Evolutionary conservation across 306 rosid genomes (phyloP), one percentile per base, ranked within the genome.

Genomic region (Pueraria montana): DNA sequence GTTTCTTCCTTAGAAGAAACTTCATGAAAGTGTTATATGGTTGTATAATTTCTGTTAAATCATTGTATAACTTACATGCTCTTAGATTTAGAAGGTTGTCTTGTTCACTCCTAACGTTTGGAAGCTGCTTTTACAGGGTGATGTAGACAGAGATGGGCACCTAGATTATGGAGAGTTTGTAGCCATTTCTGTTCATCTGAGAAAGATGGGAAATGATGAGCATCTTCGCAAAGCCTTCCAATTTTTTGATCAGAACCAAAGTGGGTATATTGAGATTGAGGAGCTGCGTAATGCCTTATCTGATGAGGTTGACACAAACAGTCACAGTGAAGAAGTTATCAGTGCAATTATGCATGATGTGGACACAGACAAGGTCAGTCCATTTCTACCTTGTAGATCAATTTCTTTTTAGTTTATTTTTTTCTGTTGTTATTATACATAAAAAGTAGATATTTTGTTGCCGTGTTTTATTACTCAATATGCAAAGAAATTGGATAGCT

Each of bases 341-440:
- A 84, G 75, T 68, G 97, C 94, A 77, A 94, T 96, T 76, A 91
- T 96, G 87, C 83, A 81, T 64, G 99, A 96, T 2, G 99, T 96
- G 74, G 99, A 96, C 87, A 90, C 98, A 6, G 98, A 96, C 87
- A 94, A 96, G 99, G 99, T 94, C 40, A 38, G 93, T 72, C 11
- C 24, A 14, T 68, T 43, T 58, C 73, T 43, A 36, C 72, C 21
- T 40, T 11, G 52, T 45, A 62, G 56, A 43, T 76, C 53, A 59
- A 2, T 61, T n/a, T 43, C 72, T 5, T 34, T 3, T 14, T 30
- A 7, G 1, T 26, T 24, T 13, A 58, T 61, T 40, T 38, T 52
- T 11, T 20, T 66, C 30, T 58, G 53, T 13, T 32, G 32, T 58
- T 58, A 73, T 78, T 7, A 30, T 45, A 27, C 24, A 38, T 63